A percentile compares a stretch with the other conserved stretches of the same genome.
phyloP scores from a whole-genome alignment of 495 filamentous ascomycete species.

The Penicillium canescens region DNA sequence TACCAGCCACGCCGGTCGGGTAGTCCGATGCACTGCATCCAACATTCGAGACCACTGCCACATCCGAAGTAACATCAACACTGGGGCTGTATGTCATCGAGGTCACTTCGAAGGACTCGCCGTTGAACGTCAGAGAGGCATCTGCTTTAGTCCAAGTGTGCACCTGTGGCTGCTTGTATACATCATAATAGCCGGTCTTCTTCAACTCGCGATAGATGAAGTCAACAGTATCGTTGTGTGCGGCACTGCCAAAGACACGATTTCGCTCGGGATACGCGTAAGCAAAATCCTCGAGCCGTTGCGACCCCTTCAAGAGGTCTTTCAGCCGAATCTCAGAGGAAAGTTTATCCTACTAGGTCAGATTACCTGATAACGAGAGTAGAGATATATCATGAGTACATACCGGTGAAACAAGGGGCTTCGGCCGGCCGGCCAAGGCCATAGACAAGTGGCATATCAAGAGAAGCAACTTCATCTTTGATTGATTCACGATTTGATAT shows the following conservation, averaged over 20 bases:
- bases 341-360: slow-evolving; percentile 12
- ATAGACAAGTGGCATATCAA: slow-evolving; percentile 5
- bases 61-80: slow-evolving; percentile 43
- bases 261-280: slow-evolving; percentile 48
- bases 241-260: slow-evolving; percentile 59
- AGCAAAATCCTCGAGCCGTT: slow-evolving; percentile 46
- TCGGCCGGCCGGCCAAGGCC: slow-evolving; percentile 8
- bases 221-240: slow-evolving; percentile 65
- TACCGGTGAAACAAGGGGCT: slow-evolving; percentile 17
- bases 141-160: slow-evolving; percentile 34
- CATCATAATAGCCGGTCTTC: slow-evolving; percentile 57
- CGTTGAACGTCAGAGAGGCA: slow-evolving; percentile 28
- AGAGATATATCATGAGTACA: neutral
- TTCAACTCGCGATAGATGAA: slow-evolving; percentile 57
- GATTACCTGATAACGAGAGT: neutral
- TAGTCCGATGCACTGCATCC: slow-evolving; percentile 60
- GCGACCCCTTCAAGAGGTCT: slow-evolving; percentile 37
- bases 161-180: slow-evolving; percentile 59
- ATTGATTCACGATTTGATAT: neutral
- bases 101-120: slow-evolving; percentile 19
- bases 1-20: slow-evolving; percentile 52
- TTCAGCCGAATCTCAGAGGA: slow-evolving; percentile 18
- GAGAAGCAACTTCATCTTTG: slow-evolving; percentile 16
- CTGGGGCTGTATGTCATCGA: slow-evolving; percentile 49
- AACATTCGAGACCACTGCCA: slow-evolving; percentile 52